Base-by-base conservation (phyloP, 176 grass and related monocot species). In the Oryza nivara region DNA sequence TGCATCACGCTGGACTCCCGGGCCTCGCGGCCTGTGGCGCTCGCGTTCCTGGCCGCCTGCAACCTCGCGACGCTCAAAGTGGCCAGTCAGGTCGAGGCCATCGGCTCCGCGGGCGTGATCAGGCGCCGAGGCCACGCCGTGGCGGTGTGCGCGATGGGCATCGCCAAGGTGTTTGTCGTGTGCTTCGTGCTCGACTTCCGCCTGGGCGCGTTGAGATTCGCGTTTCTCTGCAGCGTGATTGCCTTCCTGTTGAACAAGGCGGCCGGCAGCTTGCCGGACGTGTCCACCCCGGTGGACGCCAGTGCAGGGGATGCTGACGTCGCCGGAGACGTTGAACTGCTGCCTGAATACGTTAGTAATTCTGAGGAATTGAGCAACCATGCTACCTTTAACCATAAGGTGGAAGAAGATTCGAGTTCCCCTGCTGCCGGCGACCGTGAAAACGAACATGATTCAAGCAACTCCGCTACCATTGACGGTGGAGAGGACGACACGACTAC, bases 131-230 rank as follows among this genome's bases (percentile, higher is more conserved):
- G 1, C 2, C 49, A 51, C 0, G 70, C 38, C 4, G 26, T 38
- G 36, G 52, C 23, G 43, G 72, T 77, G 65, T 32, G 76, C 14
- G 63, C n/a, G n/a, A 83, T 65, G 32, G 74, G 58, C 83, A 1
- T 58, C 17, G 30, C 36, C 63, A 85, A 89, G 83, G 13, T 77
- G 51, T 10, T 70, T 0, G 72, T 2, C 65, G 16, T 70, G 72
- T 51, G 68, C 88, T 11, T 76, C 65, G 11, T 72, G 83, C 43
- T 82, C 43, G 54, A 46, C 72, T 65, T 32, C 2, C 40, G 6
- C 83, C 1, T 77, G 17, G 78, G 49, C 3, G 30, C 54, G 25
- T 28, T 74, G 10, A 35, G 71, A 25, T 25, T 84, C 5, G 5
- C 23, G 13, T 68, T 47, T 52, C 34, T 88, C 5, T 61, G 65